Base-by-base conservation (phyloP, 192 early-diverging fungal species). In the Backusella tarrabulga region DNA sequence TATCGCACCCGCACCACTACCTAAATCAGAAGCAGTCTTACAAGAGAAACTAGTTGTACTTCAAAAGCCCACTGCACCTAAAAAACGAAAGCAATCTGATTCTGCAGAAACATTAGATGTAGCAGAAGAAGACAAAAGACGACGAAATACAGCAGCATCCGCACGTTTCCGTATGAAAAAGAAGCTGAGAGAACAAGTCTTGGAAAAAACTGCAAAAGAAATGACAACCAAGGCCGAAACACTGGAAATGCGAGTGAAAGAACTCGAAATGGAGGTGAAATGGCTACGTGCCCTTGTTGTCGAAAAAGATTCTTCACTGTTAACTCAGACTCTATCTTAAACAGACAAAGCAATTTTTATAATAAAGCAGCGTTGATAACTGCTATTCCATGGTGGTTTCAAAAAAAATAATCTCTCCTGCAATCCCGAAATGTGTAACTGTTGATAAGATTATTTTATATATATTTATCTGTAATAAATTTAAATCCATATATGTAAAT, bases 111-210 rank as follows among this genome's bases (percentile, higher is more conserved):
- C 56, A 67, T 41, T 34, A 11, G 15, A 68, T 41, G 21, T 6
- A 5, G 14, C 76, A 17, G 89, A 91, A 29, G 93, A 92, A 52
- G 96, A 99, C 81, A 97, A 98, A 84, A 91, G 97, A 44, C 86
- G 91, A 34, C 88, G 97, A 68, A 99, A 99, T 88, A 99, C 97
- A 3, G 96, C 92, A 4, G 98, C 98, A 3, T 96, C 95, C 1
- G 97, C 97, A 19, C 86, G 98, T 17, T 99, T 99, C 88, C 90
- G 98, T n/a, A 88, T 93, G 60, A 96, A 97, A 87, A 99, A 98
- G 80, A 97, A 97, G 84, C 81, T 91, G 79, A 90, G 93, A 60
- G 97, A 98, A 82, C 92, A 95, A 85, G 88, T 87, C 23, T 80
- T 99, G 34, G 92, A 97, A 85, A 85, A 87, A 68, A 93, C 91